phyloP scores from a whole-genome alignment of 2,329 filamentous ascomycete species.

The Phialophora expanda region DNA sequence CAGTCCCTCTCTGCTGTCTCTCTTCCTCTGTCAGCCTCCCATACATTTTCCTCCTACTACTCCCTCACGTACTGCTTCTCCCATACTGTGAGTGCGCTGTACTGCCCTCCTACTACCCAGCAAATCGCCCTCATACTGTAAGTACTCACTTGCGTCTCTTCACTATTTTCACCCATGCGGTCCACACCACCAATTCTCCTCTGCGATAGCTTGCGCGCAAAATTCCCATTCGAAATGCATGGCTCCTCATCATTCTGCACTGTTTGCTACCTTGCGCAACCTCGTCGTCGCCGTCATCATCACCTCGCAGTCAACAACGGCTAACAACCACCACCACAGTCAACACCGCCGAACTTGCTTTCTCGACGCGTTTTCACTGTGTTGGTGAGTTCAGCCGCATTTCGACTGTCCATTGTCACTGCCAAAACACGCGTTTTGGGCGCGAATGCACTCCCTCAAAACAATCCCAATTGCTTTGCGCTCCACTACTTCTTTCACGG shows the following conservation, averaged over 20 bases:
- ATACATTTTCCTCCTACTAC: conserved; percentile 24
- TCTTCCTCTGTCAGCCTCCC: conserved; percentile 17
- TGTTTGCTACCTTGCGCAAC: conserved; percentile 32
- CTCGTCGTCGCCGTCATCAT: conserved; percentile 37
- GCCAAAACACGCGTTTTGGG: conserved; percentile 33
- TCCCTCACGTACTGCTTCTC: conserved; percentile 21
- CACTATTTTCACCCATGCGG: conserved; percentile 28
- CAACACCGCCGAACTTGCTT: conserved; percentile 15
- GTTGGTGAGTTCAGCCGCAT: conserved; percentile 23
- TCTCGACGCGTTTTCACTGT: conserved; percentile 32
- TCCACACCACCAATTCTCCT: conserved; percentile 26
- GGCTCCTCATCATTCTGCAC: conserved; percentile 28
- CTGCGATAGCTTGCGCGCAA: conserved; percentile 28
- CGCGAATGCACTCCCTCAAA: conserved; percentile 26
- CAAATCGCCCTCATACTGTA: conserved; percentile 30
- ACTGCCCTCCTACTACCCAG: conserved; percentile 24
- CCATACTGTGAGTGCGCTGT: conserved; percentile 21
- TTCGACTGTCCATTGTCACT: conserved; percentile 3
- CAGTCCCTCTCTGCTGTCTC: conserved; percentile 5
- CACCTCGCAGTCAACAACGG: conserved; percentile 32
- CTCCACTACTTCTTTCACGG: conserved; percentile 8
- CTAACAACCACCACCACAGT: conserved; percentile 47
- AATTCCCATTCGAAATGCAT: conserved; percentile 39
- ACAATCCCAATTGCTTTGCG: conserved; percentile 22
- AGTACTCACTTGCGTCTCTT: conserved; percentile 33